These are phyloP conservation scores for Agaricus blazei DNA, from an alignment of 768 basidiomycete genomes.

Conservation along the genomic window DNA sequence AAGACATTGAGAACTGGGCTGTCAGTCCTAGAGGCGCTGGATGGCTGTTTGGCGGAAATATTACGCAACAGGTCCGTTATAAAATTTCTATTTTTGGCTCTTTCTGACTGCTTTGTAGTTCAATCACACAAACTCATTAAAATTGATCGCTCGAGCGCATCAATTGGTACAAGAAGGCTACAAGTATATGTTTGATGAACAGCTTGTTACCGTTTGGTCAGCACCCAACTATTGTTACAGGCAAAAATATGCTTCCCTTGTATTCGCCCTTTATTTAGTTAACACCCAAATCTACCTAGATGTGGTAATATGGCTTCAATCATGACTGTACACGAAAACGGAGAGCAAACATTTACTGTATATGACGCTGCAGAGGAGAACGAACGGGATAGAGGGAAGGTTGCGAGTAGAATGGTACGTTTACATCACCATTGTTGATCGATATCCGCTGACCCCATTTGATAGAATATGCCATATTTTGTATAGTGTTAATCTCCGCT, in stretches of 20 bases:
- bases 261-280: not conserved
- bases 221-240: constrained; percentile 81
- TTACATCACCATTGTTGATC: not conserved
- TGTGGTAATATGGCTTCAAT: constrained; percentile 83
- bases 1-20: constrained; percentile 94
- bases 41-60: constrained; percentile 86
- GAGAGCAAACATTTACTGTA: constrained; percentile 66
- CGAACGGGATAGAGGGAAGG: constrained; percentile 73
- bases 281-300: constrained; percentile 4
- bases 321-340: constrained; percentile 73
- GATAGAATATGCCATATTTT: constrained; percentile 43
- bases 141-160: constrained; percentile 90
- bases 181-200: constrained; percentile 95
- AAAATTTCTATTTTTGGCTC: not conserved
- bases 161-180: constrained; percentile 95
- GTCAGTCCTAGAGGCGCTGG: constrained; percentile 95
- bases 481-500: constrained; percentile 14
- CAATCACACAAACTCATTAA: constrained; percentile 86
- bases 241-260: constrained; percentile 35
- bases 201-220: constrained; percentile 90
- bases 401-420: constrained; percentile 59
- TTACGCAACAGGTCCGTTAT: constrained; percentile 70
- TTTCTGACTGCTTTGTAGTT: constrained; percentile 36
- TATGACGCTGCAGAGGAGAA: constrained; percentile 90
- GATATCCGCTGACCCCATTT: not conserved